phyloP scores from a whole-genome alignment of 768 basidiomycete species.

The Lactarius indigo region DNA sequence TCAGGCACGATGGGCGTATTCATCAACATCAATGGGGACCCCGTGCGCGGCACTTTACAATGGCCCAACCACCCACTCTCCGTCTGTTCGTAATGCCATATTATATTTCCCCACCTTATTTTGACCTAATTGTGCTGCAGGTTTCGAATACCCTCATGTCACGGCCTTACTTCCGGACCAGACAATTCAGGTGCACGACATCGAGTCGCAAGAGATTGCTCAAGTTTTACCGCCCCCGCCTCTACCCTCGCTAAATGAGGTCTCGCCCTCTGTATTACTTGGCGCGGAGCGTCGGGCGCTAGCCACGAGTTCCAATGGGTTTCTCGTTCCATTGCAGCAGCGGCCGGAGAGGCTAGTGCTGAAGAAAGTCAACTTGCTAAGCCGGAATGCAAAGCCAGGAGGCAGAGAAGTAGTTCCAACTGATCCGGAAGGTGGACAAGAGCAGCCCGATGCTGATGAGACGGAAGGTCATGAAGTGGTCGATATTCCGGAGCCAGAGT shows the following conservation, averaged over 20 bases:
- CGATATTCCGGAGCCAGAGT: neutral
- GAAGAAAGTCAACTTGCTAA: constrained; percentile 18
- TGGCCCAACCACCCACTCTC: constrained; percentile 78
- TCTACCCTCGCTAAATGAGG: constrained; percentile 21
- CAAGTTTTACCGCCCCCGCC: constrained; percentile 61
- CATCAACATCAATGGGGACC: constrained; percentile 79
- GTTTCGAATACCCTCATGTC: constrained; percentile 78
- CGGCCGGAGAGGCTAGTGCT: constrained; percentile 39
- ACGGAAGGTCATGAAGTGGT: neutral
- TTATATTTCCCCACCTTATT: neutral
- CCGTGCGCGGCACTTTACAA: constrained; percentile 83
- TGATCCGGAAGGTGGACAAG: neutral
- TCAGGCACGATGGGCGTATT: constrained; percentile 81
- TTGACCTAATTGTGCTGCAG: constrained; percentile 36
- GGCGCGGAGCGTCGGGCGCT: constrained; percentile 33
- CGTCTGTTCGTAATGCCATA: constrained; percentile 52
- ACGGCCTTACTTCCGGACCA: constrained; percentile 75
- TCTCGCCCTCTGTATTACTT: constrained; percentile 28
- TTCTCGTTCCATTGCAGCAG: constrained; percentile 41
- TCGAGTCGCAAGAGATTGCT: constrained; percentile 67
- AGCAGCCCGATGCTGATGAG: neutral
- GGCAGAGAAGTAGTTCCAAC: constrained; percentile 14
- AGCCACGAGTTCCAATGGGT: constrained; percentile 35
- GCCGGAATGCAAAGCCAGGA: constrained; percentile 22
- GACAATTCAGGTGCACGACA: constrained; percentile 75